A percentile compares a stretch with the other conserved stretches of the same genome.
Evolutionary conservation across 768 basidiomycete species (phyloP).

Genomic region (Russula foetens): DNA sequence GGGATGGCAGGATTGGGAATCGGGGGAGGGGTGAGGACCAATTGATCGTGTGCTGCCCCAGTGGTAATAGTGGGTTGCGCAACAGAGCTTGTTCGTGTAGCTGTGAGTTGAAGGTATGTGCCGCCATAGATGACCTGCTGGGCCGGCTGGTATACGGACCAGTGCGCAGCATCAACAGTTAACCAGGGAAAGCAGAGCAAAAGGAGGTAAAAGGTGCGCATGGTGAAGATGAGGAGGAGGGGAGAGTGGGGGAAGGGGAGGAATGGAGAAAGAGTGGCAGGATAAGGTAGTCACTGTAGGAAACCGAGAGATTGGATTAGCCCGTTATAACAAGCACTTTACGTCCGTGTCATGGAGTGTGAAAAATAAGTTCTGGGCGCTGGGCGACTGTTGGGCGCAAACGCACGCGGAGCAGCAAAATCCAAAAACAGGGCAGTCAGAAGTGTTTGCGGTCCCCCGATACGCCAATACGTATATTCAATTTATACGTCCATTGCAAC

Average conservation of each 20-base stretch:
- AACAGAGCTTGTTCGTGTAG: constrained; percentile 22
- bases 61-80: constrained; percentile 34
- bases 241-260: neutral
- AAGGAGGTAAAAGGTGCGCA: neutral
- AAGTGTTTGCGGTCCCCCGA: no score
- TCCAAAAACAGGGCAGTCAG: no score
- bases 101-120: neutral
- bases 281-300: no score
- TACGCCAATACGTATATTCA: no score
- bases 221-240: neutral
- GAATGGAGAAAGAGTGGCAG: neutral
- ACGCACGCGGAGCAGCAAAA: no score
- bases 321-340: no score
- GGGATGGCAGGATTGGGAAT: constrained; percentile 39
- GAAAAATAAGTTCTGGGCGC: no score
- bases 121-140: constrained; percentile 19
- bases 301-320: neutral
- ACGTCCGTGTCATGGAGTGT: no score
- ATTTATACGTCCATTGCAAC: no score
- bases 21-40: constrained; percentile 42
- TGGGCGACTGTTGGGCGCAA: no score
- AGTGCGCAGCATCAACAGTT: neutral
- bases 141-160: constrained; percentile 13
- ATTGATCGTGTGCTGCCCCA: constrained; percentile 45
- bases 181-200: neutral